phyloP scores from a whole-genome alignment of 139 green algal species.

The Chara braunii region DNA sequence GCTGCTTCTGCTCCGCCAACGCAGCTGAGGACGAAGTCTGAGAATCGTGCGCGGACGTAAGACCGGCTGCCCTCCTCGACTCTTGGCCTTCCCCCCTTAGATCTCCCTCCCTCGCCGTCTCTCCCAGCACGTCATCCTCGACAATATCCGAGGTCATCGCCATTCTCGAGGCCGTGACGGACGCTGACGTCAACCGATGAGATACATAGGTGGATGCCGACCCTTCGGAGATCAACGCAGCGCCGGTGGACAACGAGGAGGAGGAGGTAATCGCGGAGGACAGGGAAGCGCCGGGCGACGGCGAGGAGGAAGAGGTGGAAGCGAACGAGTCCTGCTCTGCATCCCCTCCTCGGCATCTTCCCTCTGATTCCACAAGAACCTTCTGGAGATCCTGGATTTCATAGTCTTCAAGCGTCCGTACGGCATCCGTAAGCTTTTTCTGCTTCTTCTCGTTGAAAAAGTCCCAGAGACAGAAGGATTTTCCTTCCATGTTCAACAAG shows the following conservation, averaged over 20 bases:
- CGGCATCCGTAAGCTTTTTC: neutral
- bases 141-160: neutral
- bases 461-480: neutral
- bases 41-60: too few relatives aligned
- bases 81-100: neutral
- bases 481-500: neutral
- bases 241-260: conserved; percentile 1
- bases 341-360: neutral
- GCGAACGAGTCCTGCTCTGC: neutral
- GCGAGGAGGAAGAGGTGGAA: conserved; percentile 3
- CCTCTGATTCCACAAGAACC: neutral
- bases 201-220: neutral
- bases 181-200: neutral
- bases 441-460: conserved; percentile 6
- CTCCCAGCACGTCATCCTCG: neutral
- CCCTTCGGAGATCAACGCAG: neutral
- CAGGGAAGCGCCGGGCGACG: neutral
- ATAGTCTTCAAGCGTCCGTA: neutral
- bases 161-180: neutral
- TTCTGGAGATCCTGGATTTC: neutral
- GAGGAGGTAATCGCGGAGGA: neutral
- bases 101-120: neutral
- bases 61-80: too few relatives aligned
- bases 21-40: too few relatives aligned
- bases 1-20: too few relatives aligned